Evolutionary conservation across 2,329 filamentous ascomycete genomes (phyloP).

Genomic region (Diaporthe humulicola): DNA sequence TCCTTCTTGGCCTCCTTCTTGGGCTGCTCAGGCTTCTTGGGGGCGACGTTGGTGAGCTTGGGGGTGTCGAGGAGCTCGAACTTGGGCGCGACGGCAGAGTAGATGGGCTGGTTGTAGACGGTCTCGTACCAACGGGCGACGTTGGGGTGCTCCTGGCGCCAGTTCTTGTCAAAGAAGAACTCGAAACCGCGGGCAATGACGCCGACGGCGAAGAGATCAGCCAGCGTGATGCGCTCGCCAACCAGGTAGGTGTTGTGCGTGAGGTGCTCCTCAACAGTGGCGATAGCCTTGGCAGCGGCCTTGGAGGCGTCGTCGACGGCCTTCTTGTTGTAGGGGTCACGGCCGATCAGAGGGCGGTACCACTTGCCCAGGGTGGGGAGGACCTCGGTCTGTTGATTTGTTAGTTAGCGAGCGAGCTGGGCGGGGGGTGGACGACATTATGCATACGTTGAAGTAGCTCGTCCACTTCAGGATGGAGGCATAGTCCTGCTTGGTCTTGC

Average conservation of each 20-base stretch:
- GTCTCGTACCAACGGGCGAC: constrained; percentile 95
- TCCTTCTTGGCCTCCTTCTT: constrained; percentile 68
- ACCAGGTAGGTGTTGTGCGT: constrained; percentile 96
- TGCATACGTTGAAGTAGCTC: constrained; percentile 85
- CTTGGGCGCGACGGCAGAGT: constrained; percentile 82
- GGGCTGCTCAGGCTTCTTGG: constrained; percentile 84
- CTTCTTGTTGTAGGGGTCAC: constrained; percentile 97
- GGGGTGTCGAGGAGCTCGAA: constrained; percentile 86
- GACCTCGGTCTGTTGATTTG: constrained; percentile 69
- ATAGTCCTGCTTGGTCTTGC: constrained; percentile 99
- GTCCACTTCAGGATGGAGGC: constrained; percentile 98
- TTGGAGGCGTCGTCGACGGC: constrained; percentile 84
- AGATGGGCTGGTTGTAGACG: constrained; percentile 92
- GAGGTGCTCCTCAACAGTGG: constrained; percentile 88
- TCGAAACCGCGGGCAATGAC: constrained; percentile 91
- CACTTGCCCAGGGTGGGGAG: constrained; percentile 80
- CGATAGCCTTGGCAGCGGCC: constrained; percentile 75
- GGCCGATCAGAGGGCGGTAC: constrained; percentile 89
- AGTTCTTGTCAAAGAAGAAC: constrained; percentile 93
- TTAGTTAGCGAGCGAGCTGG: constrained; percentile 21
- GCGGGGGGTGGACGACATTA: too few species aligned
- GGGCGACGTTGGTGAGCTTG: constrained; percentile 75
- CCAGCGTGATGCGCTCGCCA: constrained; percentile 96
- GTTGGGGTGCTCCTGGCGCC: constrained; percentile 86
- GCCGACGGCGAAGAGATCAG: constrained; percentile 87